Evolutionary conservation across 257 asterid species (phyloP).

Genomic region (Thymus mandschuricus): DNA sequence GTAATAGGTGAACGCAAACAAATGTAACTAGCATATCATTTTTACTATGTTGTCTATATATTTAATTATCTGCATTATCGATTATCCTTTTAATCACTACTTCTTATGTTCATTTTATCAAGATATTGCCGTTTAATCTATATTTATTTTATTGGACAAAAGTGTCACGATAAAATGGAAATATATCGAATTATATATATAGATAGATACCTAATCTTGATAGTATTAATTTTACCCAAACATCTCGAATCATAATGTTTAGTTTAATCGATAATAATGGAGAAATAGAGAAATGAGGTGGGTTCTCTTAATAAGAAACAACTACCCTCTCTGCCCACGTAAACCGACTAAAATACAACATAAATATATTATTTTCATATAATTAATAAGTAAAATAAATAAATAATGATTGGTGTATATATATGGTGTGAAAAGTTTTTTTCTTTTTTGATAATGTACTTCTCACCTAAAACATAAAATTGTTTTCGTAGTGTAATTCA

Average conservation of each 20-base stretch:
- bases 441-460: not conserved
- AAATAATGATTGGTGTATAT: no score
- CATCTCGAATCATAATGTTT: constrained; percentile 16
- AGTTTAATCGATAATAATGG: not conserved
- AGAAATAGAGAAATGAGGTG: not conserved
- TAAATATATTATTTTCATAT: no score
- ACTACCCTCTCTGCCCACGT: not conserved
- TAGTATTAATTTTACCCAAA: constrained; percentile 2
- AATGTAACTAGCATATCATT: no score
- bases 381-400: no score
- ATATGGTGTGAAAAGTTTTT: no score
- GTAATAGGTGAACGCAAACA: no score
- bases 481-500: not conserved
- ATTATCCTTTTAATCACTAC: no score
- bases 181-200: not conserved
- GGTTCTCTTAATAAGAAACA: constrained; percentile 7
- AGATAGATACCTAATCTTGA: constrained; percentile 21
- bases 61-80: no score
- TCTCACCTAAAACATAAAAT: not conserved
- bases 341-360: not conserved
- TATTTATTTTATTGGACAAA: no score
- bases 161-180: no score
- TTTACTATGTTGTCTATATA: no score
- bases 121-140: not conserved
- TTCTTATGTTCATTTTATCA: no score